A percentile compares a stretch with the other conserved stretches of the same genome.
Conservation (phyloP, 2,329 filamentous ascomycete genomes). For the Zymoseptoria passerinii region DNA sequence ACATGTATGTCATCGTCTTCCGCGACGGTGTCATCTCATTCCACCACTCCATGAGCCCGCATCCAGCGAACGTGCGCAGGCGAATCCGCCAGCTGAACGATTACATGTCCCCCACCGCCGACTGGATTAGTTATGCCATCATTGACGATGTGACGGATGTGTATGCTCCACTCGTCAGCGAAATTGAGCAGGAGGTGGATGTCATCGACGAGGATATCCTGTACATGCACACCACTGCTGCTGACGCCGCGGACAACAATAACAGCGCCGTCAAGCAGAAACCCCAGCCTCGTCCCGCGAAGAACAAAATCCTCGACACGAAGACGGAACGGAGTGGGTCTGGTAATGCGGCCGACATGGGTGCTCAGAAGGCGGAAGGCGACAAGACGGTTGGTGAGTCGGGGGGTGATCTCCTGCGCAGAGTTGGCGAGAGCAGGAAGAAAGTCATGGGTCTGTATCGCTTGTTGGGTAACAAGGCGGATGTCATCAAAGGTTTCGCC, state of each 20-base stretch:
- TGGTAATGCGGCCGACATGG: constrained; percentile 19
- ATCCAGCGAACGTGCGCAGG: constrained; percentile 89
- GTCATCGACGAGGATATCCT: constrained; percentile 92
- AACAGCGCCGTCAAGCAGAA: constrained; percentile 22
- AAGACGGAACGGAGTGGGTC: not conserved
- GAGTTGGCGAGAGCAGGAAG: constrained; percentile 89
- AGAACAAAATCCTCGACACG: not conserved
- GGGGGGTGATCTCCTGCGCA: constrained; percentile 76
- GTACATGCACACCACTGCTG: constrained; percentile 58
- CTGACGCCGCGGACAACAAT: constrained; percentile 26
- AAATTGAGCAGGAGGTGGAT: constrained; percentile 92
- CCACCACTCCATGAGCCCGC: constrained; percentile 92
- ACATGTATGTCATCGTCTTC: constrained; percentile 97
- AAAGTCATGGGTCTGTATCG: constrained; percentile 95
- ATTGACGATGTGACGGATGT: constrained; percentile 98
- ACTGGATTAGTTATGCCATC: constrained; percentile 97
- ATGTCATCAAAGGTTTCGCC: constrained; percentile 98
- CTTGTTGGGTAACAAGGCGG: constrained; percentile 89
- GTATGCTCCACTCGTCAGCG: constrained; percentile 84
- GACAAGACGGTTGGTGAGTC: constrained; percentile 36
- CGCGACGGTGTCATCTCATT: constrained; percentile 91
- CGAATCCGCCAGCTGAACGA: constrained; percentile 89
- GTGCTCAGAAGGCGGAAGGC: constrained; percentile 23
- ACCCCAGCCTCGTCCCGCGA: constrained; percentile 11
- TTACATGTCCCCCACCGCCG: constrained; percentile 83